phyloP scores from a whole-genome alignment of 2,329 filamentous ascomycete species.

The Paracamarosporium sp. region DNA sequence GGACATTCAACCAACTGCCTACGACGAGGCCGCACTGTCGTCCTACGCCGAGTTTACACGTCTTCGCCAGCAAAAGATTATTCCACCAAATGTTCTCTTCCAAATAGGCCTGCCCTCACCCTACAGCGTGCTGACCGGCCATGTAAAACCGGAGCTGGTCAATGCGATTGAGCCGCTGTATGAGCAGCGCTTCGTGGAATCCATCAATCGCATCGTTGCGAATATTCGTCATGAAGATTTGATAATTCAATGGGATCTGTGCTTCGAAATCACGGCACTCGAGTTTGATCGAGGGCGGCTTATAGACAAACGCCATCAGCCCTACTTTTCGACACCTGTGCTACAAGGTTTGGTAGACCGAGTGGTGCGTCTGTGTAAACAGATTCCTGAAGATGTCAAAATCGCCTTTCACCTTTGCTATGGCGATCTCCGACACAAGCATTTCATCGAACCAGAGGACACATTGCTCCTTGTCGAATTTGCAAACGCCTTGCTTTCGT shows the following conservation, averaged over 20 bases:
- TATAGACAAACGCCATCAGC: conserved; percentile 20
- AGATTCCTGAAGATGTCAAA: conserved; percentile 46
- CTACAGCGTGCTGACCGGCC: not conserved
- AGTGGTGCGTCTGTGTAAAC: conserved; percentile 35
- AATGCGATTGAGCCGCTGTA: conserved; percentile 40
- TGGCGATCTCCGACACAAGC: conserved; percentile 53
- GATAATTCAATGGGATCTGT: conserved; percentile 45
- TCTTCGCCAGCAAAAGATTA: conserved; percentile 36
- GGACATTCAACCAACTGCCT: conserved; percentile 19
- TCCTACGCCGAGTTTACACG: conserved; percentile 41
- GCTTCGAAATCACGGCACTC: conserved; percentile 42
- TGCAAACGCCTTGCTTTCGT: conserved; percentile 40
- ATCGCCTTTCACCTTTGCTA: conserved; percentile 58
- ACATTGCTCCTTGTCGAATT: conserved; percentile 46
- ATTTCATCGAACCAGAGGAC: conserved; percentile 54
- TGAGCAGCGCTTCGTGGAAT: conserved; percentile 35
- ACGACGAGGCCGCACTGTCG: conserved; percentile 39
- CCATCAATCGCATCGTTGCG: conserved; percentile 37
- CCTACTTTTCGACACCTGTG: conserved; percentile 42
- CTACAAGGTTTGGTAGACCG: conserved; percentile 45
- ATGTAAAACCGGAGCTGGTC: conserved; percentile 26
- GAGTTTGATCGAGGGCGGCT: conserved; percentile 22
- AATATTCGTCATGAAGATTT: conserved; percentile 44
- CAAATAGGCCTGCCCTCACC: conserved; percentile 35
- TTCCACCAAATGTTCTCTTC: conserved; percentile 36